A percentile compares a stretch with the other conserved stretches of the same genome.
phyloP scores from a whole-genome alignment of 163 green algal genomes.

The Chlamydomonas reinhardtii region DNA sequence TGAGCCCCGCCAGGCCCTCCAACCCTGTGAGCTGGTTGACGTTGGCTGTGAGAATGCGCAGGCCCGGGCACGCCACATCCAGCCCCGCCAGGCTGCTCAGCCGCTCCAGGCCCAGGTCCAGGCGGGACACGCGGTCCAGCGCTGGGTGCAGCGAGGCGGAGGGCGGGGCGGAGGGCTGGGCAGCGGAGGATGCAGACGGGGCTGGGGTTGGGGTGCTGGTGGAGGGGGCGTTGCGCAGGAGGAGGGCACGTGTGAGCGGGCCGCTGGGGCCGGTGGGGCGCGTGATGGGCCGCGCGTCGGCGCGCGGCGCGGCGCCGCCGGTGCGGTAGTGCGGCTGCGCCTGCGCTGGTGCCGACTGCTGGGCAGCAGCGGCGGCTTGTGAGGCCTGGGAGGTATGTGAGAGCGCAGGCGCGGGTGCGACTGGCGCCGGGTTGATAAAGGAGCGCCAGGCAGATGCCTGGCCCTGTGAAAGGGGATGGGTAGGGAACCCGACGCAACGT shows the following conservation, averaged over 20 bases:
- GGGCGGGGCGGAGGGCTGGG: background rate
- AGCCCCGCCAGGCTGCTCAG: slow-evolving; percentile 11
- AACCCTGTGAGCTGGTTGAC: slow-evolving; percentile 18
- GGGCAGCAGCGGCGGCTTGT: too few species aligned
- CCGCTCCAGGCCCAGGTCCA: slow-evolving; percentile 36
- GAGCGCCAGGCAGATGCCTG: too few species aligned
- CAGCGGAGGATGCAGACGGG: background rate
- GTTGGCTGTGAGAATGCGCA: background rate
- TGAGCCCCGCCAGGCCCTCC: slow-evolving; percentile 16
- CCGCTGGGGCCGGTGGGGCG: too few species aligned
- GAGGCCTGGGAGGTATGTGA: too few species aligned
- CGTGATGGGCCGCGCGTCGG: too few species aligned
- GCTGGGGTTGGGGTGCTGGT: background rate
- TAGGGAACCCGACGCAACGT: too few species aligned
- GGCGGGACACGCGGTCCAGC: background rate
- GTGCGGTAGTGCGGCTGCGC: too few species aligned
- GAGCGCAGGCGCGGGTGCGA: too few species aligned
- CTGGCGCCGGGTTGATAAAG: too few species aligned
- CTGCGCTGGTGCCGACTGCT: too few species aligned
- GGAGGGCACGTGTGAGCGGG: slow-evolving; percentile 12
- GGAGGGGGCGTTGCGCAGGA: slow-evolving; percentile 1
- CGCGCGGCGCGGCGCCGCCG: too few species aligned
- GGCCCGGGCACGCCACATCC: slow-evolving; percentile 21
- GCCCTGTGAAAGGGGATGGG: too few species aligned
- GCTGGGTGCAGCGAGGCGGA: background rate